A percentile compares a stretch with the other conserved stretches of the same genome.
Conservation (phyloP, 495 filamentous ascomycete species). For the Penicillium canescens region DNA sequence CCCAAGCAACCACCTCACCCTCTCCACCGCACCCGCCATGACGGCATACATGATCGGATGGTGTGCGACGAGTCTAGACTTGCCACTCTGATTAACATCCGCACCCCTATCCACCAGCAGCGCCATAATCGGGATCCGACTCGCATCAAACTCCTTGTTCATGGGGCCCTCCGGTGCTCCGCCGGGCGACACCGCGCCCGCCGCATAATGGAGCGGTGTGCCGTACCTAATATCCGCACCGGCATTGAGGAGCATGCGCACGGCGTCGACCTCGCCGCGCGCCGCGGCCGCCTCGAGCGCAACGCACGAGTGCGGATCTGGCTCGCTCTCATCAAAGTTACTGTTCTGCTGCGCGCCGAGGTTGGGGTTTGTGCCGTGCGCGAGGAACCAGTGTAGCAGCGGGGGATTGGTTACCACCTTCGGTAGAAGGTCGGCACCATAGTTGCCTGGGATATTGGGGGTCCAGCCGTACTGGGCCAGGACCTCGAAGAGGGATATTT, state of each 20-base stretch:
- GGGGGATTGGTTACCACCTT: constrained; percentile 17
- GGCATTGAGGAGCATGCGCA: constrained; percentile 32
- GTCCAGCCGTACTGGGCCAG: constrained; percentile 28
- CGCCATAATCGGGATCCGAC: constrained; percentile 32
- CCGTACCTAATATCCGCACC: constrained; percentile 32
- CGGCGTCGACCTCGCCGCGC: constrained; percentile 23
- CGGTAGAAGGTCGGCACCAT: constrained; percentile 20
- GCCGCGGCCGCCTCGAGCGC: constrained; percentile 27
- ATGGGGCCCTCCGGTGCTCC: constrained; percentile 10
- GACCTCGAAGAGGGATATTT: constrained; percentile 32
- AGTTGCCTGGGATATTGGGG: constrained; percentile 21
- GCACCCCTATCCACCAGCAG: constrained; percentile 31
- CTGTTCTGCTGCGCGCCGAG: constrained; percentile 16
- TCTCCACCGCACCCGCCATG: constrained; percentile 32
- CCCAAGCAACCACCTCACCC: constrained; percentile 33
- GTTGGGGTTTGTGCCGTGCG: constrained; percentile 31
- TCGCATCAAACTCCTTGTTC: constrained; percentile 22
- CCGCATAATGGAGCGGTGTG: constrained; percentile 31
- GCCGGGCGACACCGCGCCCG: constrained; percentile 24
- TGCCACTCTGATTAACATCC: constrained; percentile 30
- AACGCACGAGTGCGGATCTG: constrained; percentile 20
- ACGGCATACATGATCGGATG: constrained; percentile 35
- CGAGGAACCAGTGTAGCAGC: constrained; percentile 34
- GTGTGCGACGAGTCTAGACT: constrained; percentile 18
- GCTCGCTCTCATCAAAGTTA: constrained; percentile 7